Base-by-base conservation (phyloP, 169 alveolate genomes). In the Plasmodium fragile region DNA sequence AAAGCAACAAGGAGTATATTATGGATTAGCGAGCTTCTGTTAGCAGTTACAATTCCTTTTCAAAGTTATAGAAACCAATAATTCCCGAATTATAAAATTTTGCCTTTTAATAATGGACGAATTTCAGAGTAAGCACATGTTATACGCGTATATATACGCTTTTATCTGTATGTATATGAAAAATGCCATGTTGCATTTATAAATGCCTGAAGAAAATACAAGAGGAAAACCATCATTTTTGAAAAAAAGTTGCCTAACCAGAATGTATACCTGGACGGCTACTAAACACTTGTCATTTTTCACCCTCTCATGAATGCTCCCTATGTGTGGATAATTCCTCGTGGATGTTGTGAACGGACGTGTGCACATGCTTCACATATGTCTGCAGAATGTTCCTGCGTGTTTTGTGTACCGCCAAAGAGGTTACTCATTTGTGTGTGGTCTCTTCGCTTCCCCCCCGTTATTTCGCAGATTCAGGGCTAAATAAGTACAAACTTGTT, bases 401-500 rank as follows among this genome's bases (percentile, higher is more conserved):
- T 65, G 36, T 22, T 65, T 65, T 25, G 16, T 36, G 3, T 18
- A n/a, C 28, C 87, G 18, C 22, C 39, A 36, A 30, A 18, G 75
- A 25, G 16, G 13, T 28, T n/a, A 65, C 75, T 65, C 75, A 65
- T 65, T 28, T 85, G 53, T 53, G 8, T 65, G 84, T 65, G 73
- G 45, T 1, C 18, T 3, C 39, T 8, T 80, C 34, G 32, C 32
- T 65, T 55, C 80, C 49, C 36, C 52, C n/a, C 32, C 59, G 71
- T n/a, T n/a, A 49, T 36, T 55, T 36, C 43, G 39, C 75, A 92
- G 92, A 83, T 43, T 78, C 92, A 25, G 96, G 97, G 36, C 59
- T 96, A 73, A 95, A 94, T 92, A 98, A 98, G 93, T 98, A 96
- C 96, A 98, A 98, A 94, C 97, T 98, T 59, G 99, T 98, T 59